Evolutionary conservation across 306 rosid genomes (phyloP), one percentile per base, ranked within the genome.

Genomic region (Styphnolobium japonicum): DNA sequence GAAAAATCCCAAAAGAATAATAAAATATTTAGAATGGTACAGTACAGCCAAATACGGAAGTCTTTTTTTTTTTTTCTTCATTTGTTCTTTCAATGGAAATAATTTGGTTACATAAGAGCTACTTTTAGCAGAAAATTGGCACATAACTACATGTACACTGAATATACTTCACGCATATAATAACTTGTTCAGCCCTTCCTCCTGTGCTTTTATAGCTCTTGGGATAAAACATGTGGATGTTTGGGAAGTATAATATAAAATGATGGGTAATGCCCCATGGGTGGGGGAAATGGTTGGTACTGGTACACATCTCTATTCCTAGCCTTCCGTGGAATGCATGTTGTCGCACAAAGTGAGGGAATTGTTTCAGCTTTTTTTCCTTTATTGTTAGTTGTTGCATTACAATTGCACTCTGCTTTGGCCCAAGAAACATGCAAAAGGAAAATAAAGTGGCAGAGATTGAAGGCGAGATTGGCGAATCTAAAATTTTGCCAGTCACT

Each of bases 381-480:
- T 52, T 70, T 46, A 4, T 48, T 64, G 67, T 46, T 71, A 49
- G 53, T 67, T 53, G 68, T 68, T 70, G 21, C 84, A 65, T 75
- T 46, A 63, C 45, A 75, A 29, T 71, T 67, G 56, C 48, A 56
- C 68, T 36, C 55, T 61, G 60, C 80, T 55, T 73, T 77, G 57
- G 83, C 49, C 76, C 74, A 84, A 71, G 73, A 78, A 81, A 71
- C 84, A 46, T 52, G 81, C 62, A 85, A 80, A 77, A 85, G 66
- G 53, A 67, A 49, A 71, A 72, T 49, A 72, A 62, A 25, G 61
- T 37, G 43, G 71, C 66, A 74, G 64, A 77, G 79, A 90, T 82
- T 87, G 89, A 83, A 78, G 94, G 89, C 90, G 90, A 60, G 82
- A 92, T 89, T 90, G 88, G 86, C 90, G 92, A 76, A 55, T 76